Evolutionary conservation across 176 grass and related monocot genomes (phyloP), one percentile per base, ranked within the genome.

Genomic region (Oryza longistaminata): DNA sequence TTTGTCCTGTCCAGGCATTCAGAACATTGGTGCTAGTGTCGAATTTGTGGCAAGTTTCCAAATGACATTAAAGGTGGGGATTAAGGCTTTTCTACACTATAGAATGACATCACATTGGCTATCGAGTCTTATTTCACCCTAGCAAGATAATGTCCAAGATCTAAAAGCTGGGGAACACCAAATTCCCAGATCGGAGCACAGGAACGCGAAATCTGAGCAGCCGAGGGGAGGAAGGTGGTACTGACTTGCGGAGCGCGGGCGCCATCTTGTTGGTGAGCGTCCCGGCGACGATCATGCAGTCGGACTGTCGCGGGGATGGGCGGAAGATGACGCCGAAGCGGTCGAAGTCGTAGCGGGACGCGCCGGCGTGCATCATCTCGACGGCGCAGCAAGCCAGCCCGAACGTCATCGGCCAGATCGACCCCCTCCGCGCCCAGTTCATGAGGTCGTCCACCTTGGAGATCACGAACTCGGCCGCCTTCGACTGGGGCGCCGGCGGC

Each of bases 181-280:
- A 69, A 14, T 27, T 26, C 31, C 43, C n/a, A 53, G 66, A 90
- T 77, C 73, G 55, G 62, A 9, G 3, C 13, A 64, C 16, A 5
- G 2, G 16, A 50, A 73, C 19, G 35, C n/a, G 52, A 62, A 73
- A 83, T 74, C 31, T 25, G 8, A 75, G 3, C 12, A 61, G 33
- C 0, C 19, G 2, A 74, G 64, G 48, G 35, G 39, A 76, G 50
- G n/a, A 40, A 70, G 15, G 3, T 3, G 29, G 66, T 71, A 79
- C 85, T 76, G 70, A 97, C 95, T 94, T 94, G 90, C 95, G 92
- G 14, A 97, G 92, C 11, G 95, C 95, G 4, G 95, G 95, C 11
- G 95, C 95, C 95, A 97, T 97, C 89, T 97, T 97, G 87, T 95
- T 97, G 68, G 93, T 93, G 64, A 95, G 89, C 13, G 95, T 97